A percentile compares a stretch with the other conserved stretches of the same genome.
Evolutionary conservation across 495 filamentous ascomycete species (phyloP).

Genomic region (Penicillium antarcticum): DNA sequence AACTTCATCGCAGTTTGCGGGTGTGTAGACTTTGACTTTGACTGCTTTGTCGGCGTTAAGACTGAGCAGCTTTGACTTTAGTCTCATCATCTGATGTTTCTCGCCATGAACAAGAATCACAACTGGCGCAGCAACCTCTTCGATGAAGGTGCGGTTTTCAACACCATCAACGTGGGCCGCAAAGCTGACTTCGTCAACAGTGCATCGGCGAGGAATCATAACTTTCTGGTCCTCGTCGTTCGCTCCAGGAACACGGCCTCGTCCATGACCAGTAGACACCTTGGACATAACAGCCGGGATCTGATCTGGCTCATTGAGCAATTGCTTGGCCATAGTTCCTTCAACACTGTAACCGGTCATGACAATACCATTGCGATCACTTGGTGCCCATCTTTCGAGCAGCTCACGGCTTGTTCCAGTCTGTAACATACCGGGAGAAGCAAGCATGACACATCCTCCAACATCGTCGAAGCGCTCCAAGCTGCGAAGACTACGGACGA

Average conservation of each 20-base stretch:
- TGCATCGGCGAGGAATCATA: constrained; percentile 91
- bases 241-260: constrained; percentile 42
- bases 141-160: constrained; percentile 93
- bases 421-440: constrained; percentile 95
- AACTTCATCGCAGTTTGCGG: constrained; percentile 92
- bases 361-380: constrained; percentile 90
- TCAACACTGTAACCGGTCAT: constrained; percentile 98
- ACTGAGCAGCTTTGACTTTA: constrained; percentile 91
- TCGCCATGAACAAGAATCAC: constrained; percentile 97
- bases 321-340: constrained; percentile 94
- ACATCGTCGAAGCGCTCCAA: constrained; percentile 96
- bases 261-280: constrained; percentile 54
- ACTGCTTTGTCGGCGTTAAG: constrained; percentile 75
- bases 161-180: constrained; percentile 96
- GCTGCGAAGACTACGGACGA: constrained; percentile 82
- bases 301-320: constrained; percentile 87
- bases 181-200: constrained; percentile 87
- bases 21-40: constrained; percentile 87
- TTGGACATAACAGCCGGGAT: constrained; percentile 90
- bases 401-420: constrained; percentile 90
- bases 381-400: constrained; percentile 92
- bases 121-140: constrained; percentile 84
- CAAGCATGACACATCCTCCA: constrained; percentile 94
- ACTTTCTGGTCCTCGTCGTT: constrained; percentile 68
- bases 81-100: constrained; percentile 94